phyloP scores from a whole-genome alignment of 371 early-diverging fungal genomes.

The Syncephalastrum monosporum region DNA sequence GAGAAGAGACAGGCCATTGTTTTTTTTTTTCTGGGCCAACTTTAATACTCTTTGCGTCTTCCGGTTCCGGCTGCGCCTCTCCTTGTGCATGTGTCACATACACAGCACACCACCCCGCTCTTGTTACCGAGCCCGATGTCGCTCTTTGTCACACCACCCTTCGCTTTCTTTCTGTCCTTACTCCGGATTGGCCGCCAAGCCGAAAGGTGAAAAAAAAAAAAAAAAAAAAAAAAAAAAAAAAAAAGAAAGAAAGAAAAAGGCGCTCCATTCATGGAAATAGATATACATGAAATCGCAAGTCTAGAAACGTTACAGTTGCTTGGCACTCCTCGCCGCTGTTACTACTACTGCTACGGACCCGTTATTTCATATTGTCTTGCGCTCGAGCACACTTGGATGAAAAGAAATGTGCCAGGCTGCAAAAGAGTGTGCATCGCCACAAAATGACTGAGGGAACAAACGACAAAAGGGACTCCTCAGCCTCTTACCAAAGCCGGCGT shows the following conservation, averaged over 20 bases:
- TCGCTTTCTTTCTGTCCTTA: constrained; percentile 1
- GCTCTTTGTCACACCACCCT: background rate
- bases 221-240: too few relatives aligned
- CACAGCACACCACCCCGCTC: constrained; percentile 5
- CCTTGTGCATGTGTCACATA: constrained; percentile 5
- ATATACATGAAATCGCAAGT: background rate
- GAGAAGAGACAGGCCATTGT: background rate
- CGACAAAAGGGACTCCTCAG: background rate
- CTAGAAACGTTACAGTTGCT: background rate
- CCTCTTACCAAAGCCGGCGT: background rate
- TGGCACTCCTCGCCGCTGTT: background rate
- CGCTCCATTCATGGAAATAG: too few relatives aligned
- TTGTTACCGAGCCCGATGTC: constrained; percentile 5
- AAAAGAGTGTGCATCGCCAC: constrained; percentile 1
- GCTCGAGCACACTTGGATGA: too few relatives aligned
- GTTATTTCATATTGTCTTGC: background rate
- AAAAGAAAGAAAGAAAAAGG: too few relatives aligned
- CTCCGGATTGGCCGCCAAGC: constrained; percentile 1
- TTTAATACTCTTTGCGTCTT: constrained; percentile 7
- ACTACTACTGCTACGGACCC: background rate
- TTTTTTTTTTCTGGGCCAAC: background rate
- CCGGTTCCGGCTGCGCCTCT: background rate
- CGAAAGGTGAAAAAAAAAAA: too few relatives aligned
- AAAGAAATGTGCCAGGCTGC: background rate
- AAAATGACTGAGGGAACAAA: background rate